phyloP scores from a whole-genome alignment of 2,329 filamentous ascomycete genomes.

The Penicillium janthinellum region DNA sequence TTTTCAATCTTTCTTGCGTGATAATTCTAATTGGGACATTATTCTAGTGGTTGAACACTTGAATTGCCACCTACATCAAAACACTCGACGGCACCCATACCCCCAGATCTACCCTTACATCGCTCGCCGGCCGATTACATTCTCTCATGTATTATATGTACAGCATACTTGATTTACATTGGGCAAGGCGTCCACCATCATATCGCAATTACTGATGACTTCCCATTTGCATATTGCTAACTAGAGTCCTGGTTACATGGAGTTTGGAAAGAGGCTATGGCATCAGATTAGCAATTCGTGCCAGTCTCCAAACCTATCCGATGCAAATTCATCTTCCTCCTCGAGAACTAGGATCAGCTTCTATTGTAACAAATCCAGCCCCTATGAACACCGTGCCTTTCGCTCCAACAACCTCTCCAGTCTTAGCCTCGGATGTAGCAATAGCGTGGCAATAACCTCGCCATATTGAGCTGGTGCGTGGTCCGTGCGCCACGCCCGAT shows the following conservation, averaged over 20 bases:
- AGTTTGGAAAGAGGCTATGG: background rate
- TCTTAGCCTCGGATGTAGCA: constrained; percentile 12
- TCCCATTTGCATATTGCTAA: background rate
- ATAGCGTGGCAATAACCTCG: constrained; percentile 2
- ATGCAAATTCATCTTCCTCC: background rate
- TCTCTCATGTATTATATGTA: constrained; percentile 33
- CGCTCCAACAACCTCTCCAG: background rate
- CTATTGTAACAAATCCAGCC: background rate
- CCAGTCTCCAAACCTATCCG: background rate
- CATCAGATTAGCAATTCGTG: background rate
- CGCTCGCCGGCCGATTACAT: constrained; percentile 26
- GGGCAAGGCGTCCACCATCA: constrained; percentile 1
- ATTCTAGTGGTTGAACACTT: background rate
- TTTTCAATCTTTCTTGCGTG: background rate
- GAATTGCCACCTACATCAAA: background rate
- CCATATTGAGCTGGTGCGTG: constrained; percentile 12
- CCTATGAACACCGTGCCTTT: background rate
- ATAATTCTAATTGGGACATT: background rate
- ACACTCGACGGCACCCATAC: constrained; percentile 4
- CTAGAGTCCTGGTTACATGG: background rate
- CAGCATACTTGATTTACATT: constrained; percentile 21
- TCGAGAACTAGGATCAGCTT: background rate
- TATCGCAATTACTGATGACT: background rate
- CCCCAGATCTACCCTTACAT: constrained; percentile 19
- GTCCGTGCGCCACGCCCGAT: constrained; percentile 25